Evolutionary conservation across 139 green algal genomes (phyloP).

Genomic region (Tetradesmus obliquus): DNA sequence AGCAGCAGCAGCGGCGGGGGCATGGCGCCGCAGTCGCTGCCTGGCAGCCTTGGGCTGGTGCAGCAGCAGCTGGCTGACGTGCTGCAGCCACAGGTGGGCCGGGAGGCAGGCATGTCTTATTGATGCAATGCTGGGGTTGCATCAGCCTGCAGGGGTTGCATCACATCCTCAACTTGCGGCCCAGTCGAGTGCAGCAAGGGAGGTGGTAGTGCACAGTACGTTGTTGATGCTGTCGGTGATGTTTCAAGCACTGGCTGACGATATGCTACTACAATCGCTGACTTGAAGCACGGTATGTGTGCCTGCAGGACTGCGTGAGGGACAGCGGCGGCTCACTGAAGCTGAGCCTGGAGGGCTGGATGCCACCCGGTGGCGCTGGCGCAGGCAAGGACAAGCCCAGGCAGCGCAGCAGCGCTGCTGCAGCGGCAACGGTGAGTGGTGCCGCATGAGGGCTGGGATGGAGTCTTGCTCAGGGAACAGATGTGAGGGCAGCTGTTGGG

Average conservation of each 20-base stretch:
- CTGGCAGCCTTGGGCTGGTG: background rate
- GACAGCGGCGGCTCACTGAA: constrained; percentile 6
- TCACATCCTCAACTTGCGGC: no score
- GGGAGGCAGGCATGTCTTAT: no score
- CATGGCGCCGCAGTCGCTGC: background rate
- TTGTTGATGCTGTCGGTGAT: no score
- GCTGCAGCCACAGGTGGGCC: background rate
- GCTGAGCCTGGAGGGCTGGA: constrained; percentile 39
- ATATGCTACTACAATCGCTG: no score
- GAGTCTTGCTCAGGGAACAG: background rate
- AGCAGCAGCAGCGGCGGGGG: background rate
- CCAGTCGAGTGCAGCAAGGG: no score
- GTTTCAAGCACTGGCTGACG: no score
- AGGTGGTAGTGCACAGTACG: no score
- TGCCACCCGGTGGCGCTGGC: background rate
- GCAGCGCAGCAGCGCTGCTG: background rate
- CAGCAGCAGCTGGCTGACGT: background rate
- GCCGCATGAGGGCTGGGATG: background rate
- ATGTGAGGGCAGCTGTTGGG: background rate
- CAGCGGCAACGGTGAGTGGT: background rate
- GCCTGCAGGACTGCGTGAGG: background rate
- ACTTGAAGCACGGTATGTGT: background rate
- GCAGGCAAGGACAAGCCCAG: background rate
- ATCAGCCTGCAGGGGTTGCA: no score
- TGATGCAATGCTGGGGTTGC: no score